These are phyloP conservation scores for Asclepias syriaca DNA, from an alignment of 257 asterid species.

Conservation along the genomic window DNA sequence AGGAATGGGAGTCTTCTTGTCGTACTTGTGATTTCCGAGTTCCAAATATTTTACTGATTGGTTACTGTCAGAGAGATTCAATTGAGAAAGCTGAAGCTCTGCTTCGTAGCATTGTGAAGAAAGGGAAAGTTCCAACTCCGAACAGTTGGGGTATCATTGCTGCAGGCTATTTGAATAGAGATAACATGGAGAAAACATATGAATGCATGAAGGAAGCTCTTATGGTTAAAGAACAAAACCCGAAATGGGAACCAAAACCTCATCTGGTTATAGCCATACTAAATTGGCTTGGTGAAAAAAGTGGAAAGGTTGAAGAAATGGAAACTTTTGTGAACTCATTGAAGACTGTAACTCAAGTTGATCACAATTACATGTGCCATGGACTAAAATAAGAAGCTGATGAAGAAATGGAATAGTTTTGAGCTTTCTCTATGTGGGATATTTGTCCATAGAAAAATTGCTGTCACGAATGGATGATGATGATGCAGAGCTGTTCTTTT, in stretches of 20 bases:
- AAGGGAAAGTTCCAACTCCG: conserved; percentile 44
- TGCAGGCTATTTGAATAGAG: conserved; percentile 35
- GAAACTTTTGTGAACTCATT: conserved; percentile 40
- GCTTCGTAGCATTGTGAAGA: conserved; percentile 30
- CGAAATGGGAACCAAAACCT: conserved; percentile 50
- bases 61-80: conserved; percentile 50
- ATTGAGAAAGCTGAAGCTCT: conserved; percentile 40
- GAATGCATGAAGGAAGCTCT: conserved; percentile 56
- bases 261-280: conserved; percentile 25
- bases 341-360: conserved; percentile 26
- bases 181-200: conserved; percentile 38
- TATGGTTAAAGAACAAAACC: conserved; percentile 33
- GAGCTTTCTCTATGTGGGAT: not conserved
- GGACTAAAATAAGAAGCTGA: conserved; percentile 22
- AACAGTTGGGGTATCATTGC: conserved; percentile 56
- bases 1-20: conserved; percentile 50
- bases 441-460: too few species aligned
- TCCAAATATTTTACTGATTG: conserved; percentile 48
- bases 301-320: conserved; percentile 33
- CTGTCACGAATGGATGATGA: too few species aligned
- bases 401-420: conserved; percentile 31
- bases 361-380: conserved; percentile 24
- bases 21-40: conserved; percentile 44
- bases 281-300: conserved; percentile 40
- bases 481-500: too few species aligned